phyloP scores from a whole-genome alignment of 805 yeast genomes.

The Yueomyces sinensis region DNA sequence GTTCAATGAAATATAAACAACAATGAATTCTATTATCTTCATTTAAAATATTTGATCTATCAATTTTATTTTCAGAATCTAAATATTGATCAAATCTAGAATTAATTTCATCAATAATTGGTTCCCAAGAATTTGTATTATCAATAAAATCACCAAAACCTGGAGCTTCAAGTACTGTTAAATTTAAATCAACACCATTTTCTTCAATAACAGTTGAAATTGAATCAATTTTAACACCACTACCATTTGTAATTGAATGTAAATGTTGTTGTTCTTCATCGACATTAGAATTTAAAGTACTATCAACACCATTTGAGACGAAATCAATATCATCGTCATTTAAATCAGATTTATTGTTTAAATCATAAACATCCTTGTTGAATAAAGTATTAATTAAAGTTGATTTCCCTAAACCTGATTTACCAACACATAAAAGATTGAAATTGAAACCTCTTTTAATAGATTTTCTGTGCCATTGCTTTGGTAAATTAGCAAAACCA shows the following conservation, averaged over 20 bases:
- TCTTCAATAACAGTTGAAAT: slow-evolving; percentile 71
- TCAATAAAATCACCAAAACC: slow-evolving; percentile 90
- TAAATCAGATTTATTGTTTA: slow-evolving; percentile 2
- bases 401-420: slow-evolving; percentile 83
- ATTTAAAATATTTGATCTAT: slow-evolving; percentile 42
- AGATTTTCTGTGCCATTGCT: slow-evolving; percentile 96
- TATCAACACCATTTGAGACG: slow-evolving; percentile 1
- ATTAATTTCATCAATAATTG: slow-evolving; percentile 83
- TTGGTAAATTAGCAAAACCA: slow-evolving; percentile 95
- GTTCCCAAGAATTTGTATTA: slow-evolving; percentile 72
- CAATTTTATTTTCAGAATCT: slow-evolving; percentile 77
- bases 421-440: slow-evolving; percentile 84
- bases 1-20: slow-evolving; percentile 85
- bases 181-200: slow-evolving; percentile 76
- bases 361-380: slow-evolving; percentile 42
- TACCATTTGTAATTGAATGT: slow-evolving; percentile 1
- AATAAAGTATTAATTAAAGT: slow-evolving; percentile 87
- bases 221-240: slow-evolving; percentile 43
- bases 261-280: slow-evolving; percentile 2
- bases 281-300: slow-evolving; percentile 5
- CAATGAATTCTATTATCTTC: slow-evolving; percentile 87
- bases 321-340: slow-evolving; percentile 3
- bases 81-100: slow-evolving; percentile 74
- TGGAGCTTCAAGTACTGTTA: slow-evolving; percentile 79
- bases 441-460: slow-evolving; percentile 80